phyloP scores from a whole-genome alignment of 192 early-diverging fungal species.

The Jimgerdemannia flammicorona region DNA sequence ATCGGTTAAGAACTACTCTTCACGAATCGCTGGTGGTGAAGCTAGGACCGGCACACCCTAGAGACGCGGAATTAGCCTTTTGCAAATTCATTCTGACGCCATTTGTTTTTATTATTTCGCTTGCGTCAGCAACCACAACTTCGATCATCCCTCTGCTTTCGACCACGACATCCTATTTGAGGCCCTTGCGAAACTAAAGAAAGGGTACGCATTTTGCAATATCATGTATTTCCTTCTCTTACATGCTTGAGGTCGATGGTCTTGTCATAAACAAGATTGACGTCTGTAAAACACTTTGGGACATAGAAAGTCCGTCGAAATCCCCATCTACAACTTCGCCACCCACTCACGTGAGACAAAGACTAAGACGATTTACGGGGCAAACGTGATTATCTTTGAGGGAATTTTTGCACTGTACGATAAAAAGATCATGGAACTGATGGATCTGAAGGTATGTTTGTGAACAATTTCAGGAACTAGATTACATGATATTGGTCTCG shows the following conservation, averaged over 20 bases:
- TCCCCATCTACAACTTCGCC: constrained; percentile 91
- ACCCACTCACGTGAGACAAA: constrained; percentile 78
- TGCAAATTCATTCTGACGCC: too few relatives aligned
- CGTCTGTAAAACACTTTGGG: not conserved
- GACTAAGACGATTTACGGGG: constrained; percentile 79
- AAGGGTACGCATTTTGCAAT: constrained; percentile 44
- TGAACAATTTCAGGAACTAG: too few relatives aligned
- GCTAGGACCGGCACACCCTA: too few relatives aligned
- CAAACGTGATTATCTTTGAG: constrained; percentile 95
- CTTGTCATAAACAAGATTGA: constrained; percentile 16
- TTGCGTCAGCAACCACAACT: constrained; percentile 74
- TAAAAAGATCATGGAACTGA: constrained; percentile 69
- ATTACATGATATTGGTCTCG: constrained; percentile 4
- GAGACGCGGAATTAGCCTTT: too few relatives aligned
- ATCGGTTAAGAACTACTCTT: too few relatives aligned
- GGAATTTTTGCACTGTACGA: constrained; percentile 97
- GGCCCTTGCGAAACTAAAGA: constrained; percentile 70
- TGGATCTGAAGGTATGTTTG: constrained; percentile 69
- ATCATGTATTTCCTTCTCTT: not conserved
- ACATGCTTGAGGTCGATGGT: not conserved
- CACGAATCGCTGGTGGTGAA: not conserved
- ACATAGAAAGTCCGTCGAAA: constrained; percentile 56
- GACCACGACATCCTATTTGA: constrained; percentile 77
- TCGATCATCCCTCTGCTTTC: constrained; percentile 91
- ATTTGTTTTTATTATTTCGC: not conserved